Evolutionary conservation across 768 basidiomycete genomes (phyloP).

Genomic region (Trametes coccinea): DNA sequence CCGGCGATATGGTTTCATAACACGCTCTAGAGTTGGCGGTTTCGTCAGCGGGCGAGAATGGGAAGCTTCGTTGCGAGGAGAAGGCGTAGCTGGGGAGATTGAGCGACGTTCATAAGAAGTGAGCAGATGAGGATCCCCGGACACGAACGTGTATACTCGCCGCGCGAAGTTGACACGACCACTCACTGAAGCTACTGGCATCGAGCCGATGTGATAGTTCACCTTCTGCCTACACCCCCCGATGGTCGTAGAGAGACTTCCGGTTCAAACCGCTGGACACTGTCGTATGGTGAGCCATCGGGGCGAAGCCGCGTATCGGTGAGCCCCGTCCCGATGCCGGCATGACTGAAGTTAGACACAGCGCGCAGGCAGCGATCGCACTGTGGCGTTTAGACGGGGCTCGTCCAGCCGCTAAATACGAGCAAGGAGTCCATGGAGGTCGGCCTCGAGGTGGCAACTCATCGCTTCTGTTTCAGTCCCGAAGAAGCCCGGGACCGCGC

Average conservation of each 20-base stretch:
- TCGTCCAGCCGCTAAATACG: conserved; percentile 1
- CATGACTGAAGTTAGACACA: neutral
- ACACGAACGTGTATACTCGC: conserved; percentile 6
- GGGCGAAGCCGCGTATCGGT: neutral
- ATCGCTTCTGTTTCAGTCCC: conserved; percentile 2
- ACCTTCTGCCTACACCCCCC: neutral
- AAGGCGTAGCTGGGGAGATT: neutral
- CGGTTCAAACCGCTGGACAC: neutral
- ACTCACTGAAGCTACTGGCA: neutral
- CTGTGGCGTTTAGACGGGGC: conserved; percentile 4
- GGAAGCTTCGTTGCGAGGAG: neutral
- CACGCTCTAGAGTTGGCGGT: neutral
- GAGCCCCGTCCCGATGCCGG: conserved; percentile 4
- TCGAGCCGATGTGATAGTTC: neutral
- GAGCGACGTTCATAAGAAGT: neutral
- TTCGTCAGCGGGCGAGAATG: neutral
- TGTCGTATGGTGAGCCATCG: neutral
- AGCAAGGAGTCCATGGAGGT: neutral
- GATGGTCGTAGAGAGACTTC: neutral
- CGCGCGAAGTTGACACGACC: neutral
- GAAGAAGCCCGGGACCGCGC: neutral
- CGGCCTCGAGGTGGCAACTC: conserved; percentile 9
- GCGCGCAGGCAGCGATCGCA: neutral
- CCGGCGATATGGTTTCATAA: neutral
- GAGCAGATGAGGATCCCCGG: neutral